Conservation (phyloP, 2,329 filamentous ascomycete species). For the Pezicula radicicola region DNA sequence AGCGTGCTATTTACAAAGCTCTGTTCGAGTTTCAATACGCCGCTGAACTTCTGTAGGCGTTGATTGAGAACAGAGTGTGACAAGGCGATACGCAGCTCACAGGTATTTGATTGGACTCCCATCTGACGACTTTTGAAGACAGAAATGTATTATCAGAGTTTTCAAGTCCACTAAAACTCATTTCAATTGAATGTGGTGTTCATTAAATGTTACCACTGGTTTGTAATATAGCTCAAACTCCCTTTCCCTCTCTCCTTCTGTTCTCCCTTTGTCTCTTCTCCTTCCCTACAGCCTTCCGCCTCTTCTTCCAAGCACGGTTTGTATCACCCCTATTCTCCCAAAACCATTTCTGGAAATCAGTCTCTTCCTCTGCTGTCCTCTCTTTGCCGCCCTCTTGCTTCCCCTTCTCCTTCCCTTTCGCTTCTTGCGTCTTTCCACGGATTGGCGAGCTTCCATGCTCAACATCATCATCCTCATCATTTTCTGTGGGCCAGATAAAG, state of each 20-base stretch:
- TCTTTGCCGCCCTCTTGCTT: conserved; percentile 11
- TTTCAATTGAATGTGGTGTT: no score
- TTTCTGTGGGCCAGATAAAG: conserved; percentile 51
- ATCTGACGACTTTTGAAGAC: no score
- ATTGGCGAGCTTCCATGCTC: conserved; percentile 30
- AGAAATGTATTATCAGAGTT: no score
- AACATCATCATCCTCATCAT: conserved; percentile 42
- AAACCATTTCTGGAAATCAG: conserved; percentile 65
- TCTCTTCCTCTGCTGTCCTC: conserved; percentile 24
- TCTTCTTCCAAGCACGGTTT: conserved; percentile 64
- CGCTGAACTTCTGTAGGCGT: no score
- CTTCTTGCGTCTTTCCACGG: conserved; percentile 5
- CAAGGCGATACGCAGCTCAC: no score
- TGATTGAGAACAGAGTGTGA: no score
- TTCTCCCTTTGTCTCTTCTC: conserved; percentile 66
- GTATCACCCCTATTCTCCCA: conserved; percentile 64
- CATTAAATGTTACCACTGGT: no score
- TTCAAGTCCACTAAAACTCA: no score
- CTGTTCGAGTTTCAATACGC: no score
- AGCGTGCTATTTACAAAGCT: no score
- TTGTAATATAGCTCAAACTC: conserved; percentile 3
- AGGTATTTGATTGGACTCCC: no score
- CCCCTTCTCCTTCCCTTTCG: conserved; percentile 27
- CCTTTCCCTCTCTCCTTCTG: conserved; percentile 41
- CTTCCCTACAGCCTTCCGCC: conserved; percentile 60